phyloP scores from a whole-genome alignment of 805 yeast species.

The Yamadazyma philogaea region DNA sequence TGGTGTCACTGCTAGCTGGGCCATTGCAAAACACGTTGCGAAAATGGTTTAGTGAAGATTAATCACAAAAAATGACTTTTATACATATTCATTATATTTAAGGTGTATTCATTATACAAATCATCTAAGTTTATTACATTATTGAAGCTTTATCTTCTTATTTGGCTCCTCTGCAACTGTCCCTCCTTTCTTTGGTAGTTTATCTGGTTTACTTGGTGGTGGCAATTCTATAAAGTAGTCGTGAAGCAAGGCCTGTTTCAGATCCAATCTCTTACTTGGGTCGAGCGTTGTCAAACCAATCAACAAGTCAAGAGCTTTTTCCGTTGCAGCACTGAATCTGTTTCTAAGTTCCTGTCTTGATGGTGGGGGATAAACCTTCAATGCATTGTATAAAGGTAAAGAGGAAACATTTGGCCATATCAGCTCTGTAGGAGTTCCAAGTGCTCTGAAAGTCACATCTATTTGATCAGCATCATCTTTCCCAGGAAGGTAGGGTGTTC shows the following conservation, averaged over 20 bases:
- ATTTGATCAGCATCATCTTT: constrained; percentile 85
- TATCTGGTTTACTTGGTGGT: constrained; percentile 63
- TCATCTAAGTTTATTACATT: neutral
- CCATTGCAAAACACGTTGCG: constrained; percentile 72
- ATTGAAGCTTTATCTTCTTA: constrained; percentile 21
- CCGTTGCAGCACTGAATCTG: constrained; percentile 88
- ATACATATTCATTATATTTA: no score
- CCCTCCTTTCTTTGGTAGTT: constrained; percentile 49
- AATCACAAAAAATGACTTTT: neutral
- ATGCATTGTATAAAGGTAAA: constrained; percentile 71
- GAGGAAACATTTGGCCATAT: constrained; percentile 87
- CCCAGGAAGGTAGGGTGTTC: constrained; percentile 95
- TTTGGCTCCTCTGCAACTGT: constrained; percentile 18
- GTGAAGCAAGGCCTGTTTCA: constrained; percentile 60
- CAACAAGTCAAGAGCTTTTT: constrained; percentile 73
- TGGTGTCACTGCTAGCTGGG: constrained; percentile 79
- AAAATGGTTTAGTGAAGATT: constrained; percentile 18
- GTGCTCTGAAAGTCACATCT: constrained; percentile 89
- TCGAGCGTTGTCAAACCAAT: constrained; percentile 69
- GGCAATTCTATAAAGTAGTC: constrained; percentile 74
- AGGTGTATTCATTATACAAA: neutral
- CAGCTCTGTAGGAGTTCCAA: constrained; percentile 93
- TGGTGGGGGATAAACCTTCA: constrained; percentile 80
- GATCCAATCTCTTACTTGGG: constrained; percentile 69
- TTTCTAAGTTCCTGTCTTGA: constrained; percentile 73